Evolutionary conservation across 768 basidiomycete species (phyloP).

Genomic region (Boletus barrowsii): DNA sequence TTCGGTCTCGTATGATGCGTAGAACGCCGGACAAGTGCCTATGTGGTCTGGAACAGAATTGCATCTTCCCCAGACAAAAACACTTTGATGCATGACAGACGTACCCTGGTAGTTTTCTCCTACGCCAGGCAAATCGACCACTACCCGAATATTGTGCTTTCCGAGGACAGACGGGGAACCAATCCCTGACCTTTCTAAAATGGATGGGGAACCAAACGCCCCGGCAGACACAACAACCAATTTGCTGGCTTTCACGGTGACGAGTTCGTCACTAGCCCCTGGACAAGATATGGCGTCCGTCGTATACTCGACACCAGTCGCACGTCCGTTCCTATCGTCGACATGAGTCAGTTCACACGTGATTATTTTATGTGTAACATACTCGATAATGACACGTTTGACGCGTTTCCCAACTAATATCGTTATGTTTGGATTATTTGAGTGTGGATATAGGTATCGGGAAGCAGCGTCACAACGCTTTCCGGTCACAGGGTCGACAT

Average conservation of each 20-base stretch:
- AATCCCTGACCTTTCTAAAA: constrained; percentile 10
- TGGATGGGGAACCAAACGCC: constrained; percentile 1
- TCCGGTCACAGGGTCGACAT: constrained; percentile 1
- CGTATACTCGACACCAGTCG: constrained; percentile 2
- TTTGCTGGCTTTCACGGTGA: background rate
- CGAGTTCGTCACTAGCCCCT: background rate
- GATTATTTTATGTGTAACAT: background rate
- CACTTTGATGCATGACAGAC: background rate
- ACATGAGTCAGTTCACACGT: background rate
- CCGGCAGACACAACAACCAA: constrained; percentile 4
- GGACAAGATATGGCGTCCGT: background rate
- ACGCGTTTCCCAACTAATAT: constrained; percentile 1
- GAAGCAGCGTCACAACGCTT: constrained; percentile 5
- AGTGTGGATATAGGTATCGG: background rate
- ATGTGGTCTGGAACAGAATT: constrained; percentile 28
- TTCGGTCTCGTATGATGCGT: constrained; percentile 41
- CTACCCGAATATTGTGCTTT: background rate
- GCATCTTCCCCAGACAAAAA: background rate
- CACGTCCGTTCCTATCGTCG: background rate
- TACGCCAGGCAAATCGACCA: constrained; percentile 4
- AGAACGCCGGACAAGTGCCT: constrained; percentile 27
- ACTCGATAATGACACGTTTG: constrained; percentile 6
- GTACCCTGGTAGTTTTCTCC: constrained; percentile 6
- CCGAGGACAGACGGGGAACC: background rate
- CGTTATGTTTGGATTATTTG: background rate